Evolutionary conservation across 441 rosid genomes (phyloP), one percentile per base, ranked within the genome.

Genomic region (Adansonia madagascariensis): DNA sequence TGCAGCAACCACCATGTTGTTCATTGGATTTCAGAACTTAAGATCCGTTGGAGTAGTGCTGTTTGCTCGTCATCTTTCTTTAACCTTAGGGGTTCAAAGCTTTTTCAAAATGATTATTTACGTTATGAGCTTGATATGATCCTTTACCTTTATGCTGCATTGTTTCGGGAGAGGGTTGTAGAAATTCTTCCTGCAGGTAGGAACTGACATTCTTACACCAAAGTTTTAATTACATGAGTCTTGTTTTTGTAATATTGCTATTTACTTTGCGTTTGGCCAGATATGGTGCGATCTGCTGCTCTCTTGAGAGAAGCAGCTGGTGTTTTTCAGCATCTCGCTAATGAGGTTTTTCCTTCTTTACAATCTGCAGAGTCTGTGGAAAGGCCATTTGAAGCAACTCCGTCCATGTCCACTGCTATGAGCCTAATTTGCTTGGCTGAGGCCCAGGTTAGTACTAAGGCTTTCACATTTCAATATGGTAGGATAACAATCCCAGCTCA

Each of bases 291-390:
- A 64, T 86, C 94, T 22, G 89, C 92, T 22, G 82, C 85, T 39
- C 75, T 81, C 50, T 90, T 85, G 84, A 88, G 95, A 80, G 90
- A 91, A 88, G 98, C 98, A 47, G 89, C 98, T 53, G 95, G 97
- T 75, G 87, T 86, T 20, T 93, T 90, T 63, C 81, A 86, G 76
- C 81, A 91, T 86, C 86, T 91, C 12, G 86, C 92, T 80, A 79
- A 80, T 17, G 88, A 87, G 71, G 80, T 87, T 87, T 79, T 90
- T 80, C 89, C 93, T 49, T 70, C 86, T 71, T 78, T 89, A 73
- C 86, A 85, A 49, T 71, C 83, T 65, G 60, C 79, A 27, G 62
- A 75, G 44, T 79, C 87, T 60, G 81, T 72, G 39, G 90, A 88
- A 78, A 88, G 83, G 84, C 87, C 91, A 44, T 90, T 87, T 0